phyloP scores from a whole-genome alignment of 2,329 filamentous ascomycete species.

The Diaporthe vaccinii region DNA sequence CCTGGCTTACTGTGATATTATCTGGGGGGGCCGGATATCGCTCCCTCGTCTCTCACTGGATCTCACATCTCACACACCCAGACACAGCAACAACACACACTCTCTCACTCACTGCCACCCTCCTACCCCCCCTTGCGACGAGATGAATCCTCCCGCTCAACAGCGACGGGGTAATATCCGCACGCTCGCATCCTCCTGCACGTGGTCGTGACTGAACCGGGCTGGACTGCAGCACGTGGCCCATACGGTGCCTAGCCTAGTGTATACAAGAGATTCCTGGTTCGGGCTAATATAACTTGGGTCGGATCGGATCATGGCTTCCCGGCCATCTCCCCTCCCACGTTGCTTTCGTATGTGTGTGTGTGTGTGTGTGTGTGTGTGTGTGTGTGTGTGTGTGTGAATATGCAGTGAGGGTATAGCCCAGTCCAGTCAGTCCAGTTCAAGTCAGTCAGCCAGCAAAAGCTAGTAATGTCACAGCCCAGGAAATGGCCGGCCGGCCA shows the following conservation, averaged over 20 bases:
- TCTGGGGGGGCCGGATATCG: not conserved
- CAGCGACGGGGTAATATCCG: conserved; percentile 40
- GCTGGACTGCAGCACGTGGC: conserved; percentile 20
- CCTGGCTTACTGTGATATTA: conserved; percentile 19
- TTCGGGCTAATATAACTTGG: not conserved
- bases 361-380: no score
- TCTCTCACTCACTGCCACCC: not conserved
- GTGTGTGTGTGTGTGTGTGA: no score
- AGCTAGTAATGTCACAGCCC: not conserved
- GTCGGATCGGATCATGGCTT: conserved; percentile 14
- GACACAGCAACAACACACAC: not conserved
- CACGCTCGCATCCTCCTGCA: conserved; percentile 33
- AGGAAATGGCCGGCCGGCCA: conserved; percentile 2
- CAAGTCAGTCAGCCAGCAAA: not conserved
- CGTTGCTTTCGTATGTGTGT: not conserved
- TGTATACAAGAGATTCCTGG: not conserved
- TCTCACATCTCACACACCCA: not conserved
- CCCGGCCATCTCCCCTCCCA: not conserved
- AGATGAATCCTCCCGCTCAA: conserved; percentile 42
- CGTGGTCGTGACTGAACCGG: conserved; percentile 17
- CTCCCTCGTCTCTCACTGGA: not conserved
- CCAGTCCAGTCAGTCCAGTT: not conserved
- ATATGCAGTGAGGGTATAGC: not conserved
- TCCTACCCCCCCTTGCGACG: conserved; percentile 37
- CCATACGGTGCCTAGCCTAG: not conserved